phyloP scores from a whole-genome alignment of 148 eudicot genomes.

The Amaranthus palmeri region DNA sequence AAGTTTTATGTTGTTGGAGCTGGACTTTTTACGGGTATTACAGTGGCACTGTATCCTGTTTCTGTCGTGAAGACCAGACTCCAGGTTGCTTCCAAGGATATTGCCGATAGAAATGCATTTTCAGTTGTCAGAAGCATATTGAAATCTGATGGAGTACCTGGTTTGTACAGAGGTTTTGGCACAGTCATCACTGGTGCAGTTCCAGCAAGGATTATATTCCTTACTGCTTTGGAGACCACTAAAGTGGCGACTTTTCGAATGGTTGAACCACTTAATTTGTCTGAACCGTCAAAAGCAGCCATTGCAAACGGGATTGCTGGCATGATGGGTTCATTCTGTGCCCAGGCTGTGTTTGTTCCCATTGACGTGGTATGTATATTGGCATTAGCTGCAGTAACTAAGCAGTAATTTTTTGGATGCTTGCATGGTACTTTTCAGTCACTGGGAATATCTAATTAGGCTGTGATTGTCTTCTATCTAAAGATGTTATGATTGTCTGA shows the following conservation, averaged over 20 bases:
- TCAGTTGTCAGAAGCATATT: slow-evolving; percentile 65
- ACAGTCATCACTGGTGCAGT: slow-evolving; percentile 91
- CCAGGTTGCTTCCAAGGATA: slow-evolving; percentile 80
- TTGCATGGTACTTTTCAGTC: neutral
- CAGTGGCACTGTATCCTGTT: slow-evolving; percentile 87
- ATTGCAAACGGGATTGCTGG: slow-evolving; percentile 95
- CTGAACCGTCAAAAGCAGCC: slow-evolving; percentile 89
- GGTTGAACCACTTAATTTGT: slow-evolving; percentile 73
- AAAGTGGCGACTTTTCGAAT: slow-evolving; percentile 74
- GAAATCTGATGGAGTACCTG: slow-evolving; percentile 83
- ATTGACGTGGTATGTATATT: slow-evolving; percentile 75
- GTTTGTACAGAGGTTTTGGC: slow-evolving; percentile 97
- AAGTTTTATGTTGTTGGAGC: slow-evolving; percentile 96
- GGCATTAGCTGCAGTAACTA: neutral
- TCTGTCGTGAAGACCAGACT: slow-evolving; percentile 90
- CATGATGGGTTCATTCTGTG: slow-evolving; percentile 75
- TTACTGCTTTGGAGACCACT: slow-evolving; percentile 91
- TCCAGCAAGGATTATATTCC: slow-evolving; percentile 85
- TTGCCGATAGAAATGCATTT: slow-evolving; percentile 65
- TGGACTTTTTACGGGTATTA: slow-evolving; percentile 85
- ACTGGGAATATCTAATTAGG: neutral
- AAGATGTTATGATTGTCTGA: too few species aligned
- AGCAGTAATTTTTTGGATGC: neutral
- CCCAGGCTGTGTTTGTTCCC: slow-evolving; percentile 93
- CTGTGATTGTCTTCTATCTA: neutral